Percentiles rank a stretch among this genome's conserved stretches.
phyloP scores from a whole-genome alignment of 2,329 filamentous ascomycete species.

The Bipolaris oryzae region DNA sequence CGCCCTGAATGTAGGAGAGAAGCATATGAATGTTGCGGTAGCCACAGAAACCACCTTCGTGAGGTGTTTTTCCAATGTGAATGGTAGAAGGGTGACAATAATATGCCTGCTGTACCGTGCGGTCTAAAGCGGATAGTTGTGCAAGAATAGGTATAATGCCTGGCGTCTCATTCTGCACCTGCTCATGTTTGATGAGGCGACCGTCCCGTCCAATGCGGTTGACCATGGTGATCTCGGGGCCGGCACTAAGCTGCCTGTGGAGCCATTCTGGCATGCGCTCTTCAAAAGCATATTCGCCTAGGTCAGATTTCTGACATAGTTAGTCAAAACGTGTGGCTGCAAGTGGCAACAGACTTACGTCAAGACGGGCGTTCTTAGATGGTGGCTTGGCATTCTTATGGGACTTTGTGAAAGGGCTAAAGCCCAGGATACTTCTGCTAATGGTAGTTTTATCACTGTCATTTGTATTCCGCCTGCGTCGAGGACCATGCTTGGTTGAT shows the following conservation, averaged over 20 bases:
- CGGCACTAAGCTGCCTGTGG: slow-evolving; percentile 49
- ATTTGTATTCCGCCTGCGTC: slow-evolving; percentile 33
- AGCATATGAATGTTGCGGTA: slow-evolving; percentile 96
- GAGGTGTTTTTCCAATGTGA: slow-evolving; percentile 78
- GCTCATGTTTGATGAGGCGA: slow-evolving; percentile 48
- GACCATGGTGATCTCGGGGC: slow-evolving; percentile 46
- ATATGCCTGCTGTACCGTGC: slow-evolving; percentile 71
- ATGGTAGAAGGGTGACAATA: slow-evolving; percentile 76
- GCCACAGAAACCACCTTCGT: slow-evolving; percentile 92
- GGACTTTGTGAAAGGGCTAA: slow-evolving; percentile 39
- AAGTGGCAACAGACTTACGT: slow-evolving; percentile 33
- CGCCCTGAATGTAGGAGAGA: slow-evolving; percentile 74
- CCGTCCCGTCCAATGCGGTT: slow-evolving; percentile 53
- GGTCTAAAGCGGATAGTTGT: slow-evolving; percentile 63
- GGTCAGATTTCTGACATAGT: slow-evolving; percentile 49
- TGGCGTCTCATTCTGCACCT: slow-evolving; percentile 54
- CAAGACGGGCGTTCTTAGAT: slow-evolving; percentile 40
- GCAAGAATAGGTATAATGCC: slow-evolving; percentile 55
- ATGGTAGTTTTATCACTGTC: slow-evolving; percentile 46
- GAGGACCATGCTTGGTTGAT: slow-evolving; percentile 30
- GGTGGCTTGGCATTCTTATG: slow-evolving; percentile 40
- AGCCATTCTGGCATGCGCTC: slow-evolving; percentile 54
- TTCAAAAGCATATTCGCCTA: slow-evolving; percentile 57
- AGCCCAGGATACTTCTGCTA: slow-evolving; percentile 42
- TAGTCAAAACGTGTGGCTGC: slow-evolving; percentile 8